Evolutionary conservation across 805 yeast species (phyloP), one percentile per base, ranked within the genome.

Genomic region (Komagataella mondaviorum): DNA sequence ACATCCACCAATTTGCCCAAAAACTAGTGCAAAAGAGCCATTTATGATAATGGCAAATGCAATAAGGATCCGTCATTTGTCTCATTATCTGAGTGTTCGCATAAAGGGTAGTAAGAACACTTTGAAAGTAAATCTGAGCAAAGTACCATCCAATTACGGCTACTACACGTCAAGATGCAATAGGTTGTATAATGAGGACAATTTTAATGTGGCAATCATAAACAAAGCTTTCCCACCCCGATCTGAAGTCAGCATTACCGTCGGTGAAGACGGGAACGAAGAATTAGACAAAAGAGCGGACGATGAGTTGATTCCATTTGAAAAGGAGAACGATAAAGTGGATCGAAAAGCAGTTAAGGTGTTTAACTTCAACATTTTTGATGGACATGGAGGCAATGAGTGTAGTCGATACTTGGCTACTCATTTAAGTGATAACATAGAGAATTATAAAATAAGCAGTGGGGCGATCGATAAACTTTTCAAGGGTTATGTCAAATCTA

Each of bases 351-450:
- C 23, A 23, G 54, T 57, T 22, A 58, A 68, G 49, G 80, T 82
- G 17, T 85, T 91, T 67, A 80, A 78, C 56, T 81, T 87, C 59
- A 78, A 80, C 48, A 75, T 93, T 1, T 89, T 86, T 64, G 99
- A 93, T 67, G 99, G 99, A 7, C 99, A 93, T 67, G 99, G 98
- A 6, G 95, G 96, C 20, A 73, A 72, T 22, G 81, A 82, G 51
- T 87, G 96, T 59, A 74, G 89, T 48, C 73, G 70, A 22, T 85
- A 75, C 59, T 69, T 90, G 10, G 67, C 73, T 18, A 65, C 71
- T 3, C 70, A 80, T 51, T 70, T 93, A 30, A 80, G 73, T 51
- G 62, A 60, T 56, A 72, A 64, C 58, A 77, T 77, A 61, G 95
- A 80, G 55, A 58, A 55, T 44, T 71, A 63, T 49, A 69, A 52